Evolutionary conservation across 2,329 filamentous ascomycete genomes (phyloP), one percentile per base, ranked within the genome.

Genomic region (Teratosphaeria destructans): DNA sequence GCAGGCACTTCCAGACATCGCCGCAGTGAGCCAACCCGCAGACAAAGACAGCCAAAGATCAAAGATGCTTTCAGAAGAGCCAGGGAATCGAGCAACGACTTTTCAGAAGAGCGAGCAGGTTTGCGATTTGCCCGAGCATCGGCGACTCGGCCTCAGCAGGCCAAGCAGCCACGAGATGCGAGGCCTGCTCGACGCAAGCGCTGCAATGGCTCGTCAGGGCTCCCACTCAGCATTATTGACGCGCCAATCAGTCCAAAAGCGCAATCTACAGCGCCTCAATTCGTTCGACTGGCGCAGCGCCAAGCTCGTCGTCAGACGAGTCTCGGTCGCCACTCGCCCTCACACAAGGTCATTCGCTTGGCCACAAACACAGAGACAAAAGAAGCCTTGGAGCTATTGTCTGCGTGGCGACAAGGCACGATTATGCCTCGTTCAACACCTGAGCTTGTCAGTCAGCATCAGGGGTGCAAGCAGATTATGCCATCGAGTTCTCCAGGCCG

Each of bases 201-300:
- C 26, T 59, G 47, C 5, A 53, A 61, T n/a, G 69, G 61, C 55
- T 63, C 52, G 14, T 35, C 35, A 26, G 57, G 62, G 7, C 71
- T 73, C 61, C 59, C 65, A 61, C 66, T 80, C 66, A 79, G 82
- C 61, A 79, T 85, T 19, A 66, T 83, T 6, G 82, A 85, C 72
- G 73, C 63, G 11, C 59, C 64, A 12, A 57, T 14, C 29, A 27
- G 74, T n/a, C 66, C 74, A 63, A 66, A 76, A 61, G 61, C 67
- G 23, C 63, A 63, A 3, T 58, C 66, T 52, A 63, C 63, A 35
- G 65, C 59, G 64, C 75, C 83, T 8, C 76, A 77, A 26, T 85
- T 85, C 58, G 71, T 86, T 5, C 77, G 77, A 57, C 68, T 86
- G 60, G 83, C 83, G 37, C 76, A 77, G 32, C 78, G 83, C 61